Evolutionary conservation across 2,329 filamentous ascomycete genomes (phyloP).

Genomic region (Sclerotinia minor): DNA sequence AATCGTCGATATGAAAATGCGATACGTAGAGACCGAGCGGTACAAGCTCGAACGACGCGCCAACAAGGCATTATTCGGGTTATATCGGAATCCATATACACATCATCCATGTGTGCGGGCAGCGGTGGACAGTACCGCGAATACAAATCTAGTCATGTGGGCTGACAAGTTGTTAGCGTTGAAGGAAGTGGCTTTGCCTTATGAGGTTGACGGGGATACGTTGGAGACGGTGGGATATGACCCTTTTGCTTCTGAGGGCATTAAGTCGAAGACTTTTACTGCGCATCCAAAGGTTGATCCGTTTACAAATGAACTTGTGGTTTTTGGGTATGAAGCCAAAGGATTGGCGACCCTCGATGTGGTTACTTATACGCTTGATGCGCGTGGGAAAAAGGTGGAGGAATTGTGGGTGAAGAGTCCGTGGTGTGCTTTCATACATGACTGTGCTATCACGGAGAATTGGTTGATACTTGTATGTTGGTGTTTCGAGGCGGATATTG

Average conservation of each 20-base stretch:
- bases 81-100: conserved; percentile 14
- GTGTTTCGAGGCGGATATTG: conserved; percentile 46
- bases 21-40: conserved; percentile 40
- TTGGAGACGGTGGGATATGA: conserved; percentile 51
- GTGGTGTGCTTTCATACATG: conserved; percentile 54
- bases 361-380: conserved; percentile 48
- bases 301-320: conserved; percentile 52
- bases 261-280: conserved; percentile 48
- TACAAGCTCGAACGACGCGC: conserved; percentile 34
- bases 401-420: conserved; percentile 51
- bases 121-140: conserved; percentile 36
- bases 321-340: conserved; percentile 52
- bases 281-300: conserved; percentile 55
- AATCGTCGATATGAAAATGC: conserved; percentile 39
- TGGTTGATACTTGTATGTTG: conserved; percentile 33
- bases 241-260: conserved; percentile 51
- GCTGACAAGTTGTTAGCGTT: conserved; percentile 53
- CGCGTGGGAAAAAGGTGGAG: conserved; percentile 46
- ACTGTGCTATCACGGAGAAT: conserved; percentile 50
- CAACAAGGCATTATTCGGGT: conserved; percentile 37
- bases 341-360: conserved; percentile 48
- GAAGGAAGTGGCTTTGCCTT: conserved; percentile 55
- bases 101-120: conserved; percentile 9
- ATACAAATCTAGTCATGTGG: conserved; percentile 61
- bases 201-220: conserved; percentile 49